Conservation (phyloP, 805 yeast genomes). For the Pichia insulana region DNA sequence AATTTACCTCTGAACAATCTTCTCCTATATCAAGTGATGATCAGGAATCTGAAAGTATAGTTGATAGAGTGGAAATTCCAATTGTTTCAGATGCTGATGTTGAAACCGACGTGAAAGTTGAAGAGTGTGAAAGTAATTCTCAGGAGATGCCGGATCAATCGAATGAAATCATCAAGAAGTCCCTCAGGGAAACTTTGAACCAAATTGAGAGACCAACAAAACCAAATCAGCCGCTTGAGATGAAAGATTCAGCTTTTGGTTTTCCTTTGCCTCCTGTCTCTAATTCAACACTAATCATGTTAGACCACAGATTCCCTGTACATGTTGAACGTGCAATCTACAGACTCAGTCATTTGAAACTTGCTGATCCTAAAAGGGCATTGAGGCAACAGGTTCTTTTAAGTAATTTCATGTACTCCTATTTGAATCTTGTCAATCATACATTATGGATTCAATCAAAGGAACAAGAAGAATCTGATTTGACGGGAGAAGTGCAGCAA, state of each 20-base stretch:
- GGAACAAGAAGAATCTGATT: slow-evolving; percentile 27
- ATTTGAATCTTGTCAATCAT: slow-evolving; percentile 88
- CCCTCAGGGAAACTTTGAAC: slow-evolving; percentile 20
- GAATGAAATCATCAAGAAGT: slow-evolving; percentile 7
- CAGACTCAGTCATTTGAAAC: slow-evolving; percentile 81
- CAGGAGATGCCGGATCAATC: slow-evolving; percentile 4
- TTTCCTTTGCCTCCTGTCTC: slow-evolving; percentile 81
- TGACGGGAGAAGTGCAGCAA: neutral
- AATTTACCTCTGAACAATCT: neutral
- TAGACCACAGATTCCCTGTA: slow-evolving; percentile 80
- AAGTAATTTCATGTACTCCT: slow-evolving; percentile 96
- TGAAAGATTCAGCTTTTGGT: slow-evolving; percentile 78
- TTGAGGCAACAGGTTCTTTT: slow-evolving; percentile 84
- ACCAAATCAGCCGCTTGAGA: slow-evolving; percentile 50
- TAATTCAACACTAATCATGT: slow-evolving; percentile 66
- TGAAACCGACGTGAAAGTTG: neutral
- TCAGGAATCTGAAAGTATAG: neutral
- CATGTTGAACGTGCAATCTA: slow-evolving; percentile 96
- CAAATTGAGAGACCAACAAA: slow-evolving; percentile 25
- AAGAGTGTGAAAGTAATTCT: neutral
- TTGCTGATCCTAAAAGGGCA: slow-evolving; percentile 90
- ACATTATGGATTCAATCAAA: slow-evolving; percentile 67
- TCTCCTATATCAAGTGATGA: slow-evolving; percentile 1
- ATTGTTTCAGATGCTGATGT: neutral
- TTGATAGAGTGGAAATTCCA: neutral